These are phyloP conservation scores for Penicillium verhagenii DNA, from an alignment of 495 filamentous ascomycete genomes.

Conservation along the genomic window DNA sequence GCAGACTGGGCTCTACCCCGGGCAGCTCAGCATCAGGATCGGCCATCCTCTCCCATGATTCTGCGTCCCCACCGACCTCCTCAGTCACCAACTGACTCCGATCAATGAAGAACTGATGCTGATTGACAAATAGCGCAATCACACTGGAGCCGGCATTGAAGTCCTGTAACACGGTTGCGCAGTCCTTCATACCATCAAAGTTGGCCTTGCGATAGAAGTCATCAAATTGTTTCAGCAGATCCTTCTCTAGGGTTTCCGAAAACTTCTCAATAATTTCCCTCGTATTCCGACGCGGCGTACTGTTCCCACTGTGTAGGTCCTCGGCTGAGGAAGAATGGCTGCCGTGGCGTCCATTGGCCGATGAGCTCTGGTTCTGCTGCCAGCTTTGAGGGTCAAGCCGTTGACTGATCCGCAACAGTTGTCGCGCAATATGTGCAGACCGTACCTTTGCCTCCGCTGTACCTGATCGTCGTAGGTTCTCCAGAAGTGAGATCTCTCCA, in stretches of 20 bases:
- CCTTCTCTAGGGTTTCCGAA: conserved; percentile 91
- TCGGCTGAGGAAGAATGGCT: conserved; percentile 34
- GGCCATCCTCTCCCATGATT: conserved; percentile 85
- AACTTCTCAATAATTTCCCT: conserved; percentile 95
- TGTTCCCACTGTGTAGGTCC: conserved; percentile 37
- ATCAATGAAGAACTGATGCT: conserved; percentile 99
- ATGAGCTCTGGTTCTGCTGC: conserved; percentile 48
- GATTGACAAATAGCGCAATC: conserved; percentile 94
- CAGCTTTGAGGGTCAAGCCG: conserved; percentile 74
- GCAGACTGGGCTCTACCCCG: conserved; percentile 86
- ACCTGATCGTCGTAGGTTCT: conserved; percentile 75
- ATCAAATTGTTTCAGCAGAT: conserved; percentile 94
- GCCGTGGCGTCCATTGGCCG: conserved; percentile 54
- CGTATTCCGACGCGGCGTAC: conserved; percentile 58
- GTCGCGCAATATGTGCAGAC: conserved; percentile 85
- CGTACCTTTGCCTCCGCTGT: conserved; percentile 83
- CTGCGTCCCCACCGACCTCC: conserved; percentile 78
- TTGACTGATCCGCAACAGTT: conserved; percentile 84
- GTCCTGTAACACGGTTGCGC: conserved; percentile 88
- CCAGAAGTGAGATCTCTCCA: conserved; percentile 73
- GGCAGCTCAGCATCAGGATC: conserved; percentile 92
- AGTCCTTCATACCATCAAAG: conserved; percentile 94
- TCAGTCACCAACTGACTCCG: conserved; percentile 85
- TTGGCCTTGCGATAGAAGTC: conserved; percentile 91
- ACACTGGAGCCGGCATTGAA: conserved; percentile 95